A percentile compares a stretch with the other conserved stretches of the same genome.
phyloP scores from a whole-genome alignment of 106 monocot species.

The Phalaenopsis aphrodite region DNA sequence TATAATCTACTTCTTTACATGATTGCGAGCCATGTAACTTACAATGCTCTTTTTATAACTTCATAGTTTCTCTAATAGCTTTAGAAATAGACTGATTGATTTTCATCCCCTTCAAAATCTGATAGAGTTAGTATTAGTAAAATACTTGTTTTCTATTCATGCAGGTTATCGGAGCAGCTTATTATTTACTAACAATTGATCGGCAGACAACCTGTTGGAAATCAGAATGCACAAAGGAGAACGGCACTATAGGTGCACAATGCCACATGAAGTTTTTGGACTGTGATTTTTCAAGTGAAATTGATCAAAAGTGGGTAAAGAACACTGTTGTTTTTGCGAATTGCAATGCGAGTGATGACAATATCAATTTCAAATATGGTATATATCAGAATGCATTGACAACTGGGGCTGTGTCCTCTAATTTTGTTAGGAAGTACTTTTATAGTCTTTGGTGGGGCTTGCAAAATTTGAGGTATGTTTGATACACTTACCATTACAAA shows the following conservation, averaged over 20 bases:
- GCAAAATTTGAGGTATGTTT: conserved; percentile 72
- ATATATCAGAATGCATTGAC: conserved; percentile 48
- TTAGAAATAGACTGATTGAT: not conserved
- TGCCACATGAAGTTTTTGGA: conserved; percentile 45
- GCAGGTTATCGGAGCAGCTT: conserved; percentile 75
- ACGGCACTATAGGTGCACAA: not conserved
- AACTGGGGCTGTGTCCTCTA: conserved; percentile 34
- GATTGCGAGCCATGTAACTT: conserved; percentile 74
- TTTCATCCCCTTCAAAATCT: not conserved
- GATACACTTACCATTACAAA: not conserved
- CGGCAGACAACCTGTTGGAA: conserved; percentile 87
- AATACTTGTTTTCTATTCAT: not conserved
- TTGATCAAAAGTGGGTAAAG: conserved; percentile 34
- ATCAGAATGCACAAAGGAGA: conserved; percentile 37
- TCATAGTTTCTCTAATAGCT: not conserved
- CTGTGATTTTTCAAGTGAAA: conserved; percentile 28
- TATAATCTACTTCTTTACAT: conserved; percentile 86
- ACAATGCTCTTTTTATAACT: not conserved
- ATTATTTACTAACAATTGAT: conserved; percentile 65
- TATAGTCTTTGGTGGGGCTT: conserved; percentile 98
- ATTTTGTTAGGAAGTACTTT: conserved; percentile 69
- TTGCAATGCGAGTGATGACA: conserved; percentile 38
- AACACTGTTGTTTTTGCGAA: conserved; percentile 48
- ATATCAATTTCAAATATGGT: conserved; percentile 53
- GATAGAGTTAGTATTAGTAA: not conserved